Percentiles rank a stretch among this genome's conserved stretches.
Conservation (phyloP, 345 rosid species). For the Geranium brycei region DNA sequence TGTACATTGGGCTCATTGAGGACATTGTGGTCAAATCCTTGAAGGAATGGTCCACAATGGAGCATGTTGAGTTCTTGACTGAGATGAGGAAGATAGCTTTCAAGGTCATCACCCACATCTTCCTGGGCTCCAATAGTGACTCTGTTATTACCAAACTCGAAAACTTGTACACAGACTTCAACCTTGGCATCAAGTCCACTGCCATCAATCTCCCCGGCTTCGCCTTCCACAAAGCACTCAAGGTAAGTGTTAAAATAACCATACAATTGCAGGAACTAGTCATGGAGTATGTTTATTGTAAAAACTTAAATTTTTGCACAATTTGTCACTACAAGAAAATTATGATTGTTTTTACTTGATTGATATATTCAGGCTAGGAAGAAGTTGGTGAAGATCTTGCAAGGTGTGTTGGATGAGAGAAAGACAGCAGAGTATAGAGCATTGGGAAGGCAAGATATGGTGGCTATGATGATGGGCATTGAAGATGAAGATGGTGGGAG, state of each 20-base stretch:
- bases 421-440: slow-evolving; percentile 1
- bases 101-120: slow-evolving; percentile 23
- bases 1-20: slow-evolving; percentile 15
- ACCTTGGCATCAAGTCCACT: slow-evolving; percentile 11
- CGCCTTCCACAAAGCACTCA: slow-evolving; percentile 20
- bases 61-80: slow-evolving; percentile 18
- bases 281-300: too few relatives aligned
- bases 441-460: slow-evolving; percentile 9
- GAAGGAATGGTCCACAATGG: slow-evolving; percentile 18
- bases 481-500: slow-evolving; percentile 26
- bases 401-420: slow-evolving; percentile 14
- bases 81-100: slow-evolving; percentile 17
- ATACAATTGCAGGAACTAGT: too few relatives aligned
- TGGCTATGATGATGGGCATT: slow-evolving; percentile 19
- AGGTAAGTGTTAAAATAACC: slow-evolving; percentile 9
- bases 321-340: too few relatives aligned
- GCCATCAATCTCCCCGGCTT: slow-evolving; percentile 30
- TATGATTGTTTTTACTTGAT: neutral
- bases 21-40: slow-evolving; percentile 12
- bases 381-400: slow-evolving; percentile 15
- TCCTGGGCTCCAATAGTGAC: slow-evolving; percentile 15
- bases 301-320: too few relatives aligned
- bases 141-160: slow-evolving; percentile 8
- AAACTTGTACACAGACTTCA: slow-evolving; percentile 9
- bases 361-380: slow-evolving; percentile 17